Conservation (phyloP, 2,329 filamentous ascomycete genomes). For the Drechslerella coelobrocha region DNA sequence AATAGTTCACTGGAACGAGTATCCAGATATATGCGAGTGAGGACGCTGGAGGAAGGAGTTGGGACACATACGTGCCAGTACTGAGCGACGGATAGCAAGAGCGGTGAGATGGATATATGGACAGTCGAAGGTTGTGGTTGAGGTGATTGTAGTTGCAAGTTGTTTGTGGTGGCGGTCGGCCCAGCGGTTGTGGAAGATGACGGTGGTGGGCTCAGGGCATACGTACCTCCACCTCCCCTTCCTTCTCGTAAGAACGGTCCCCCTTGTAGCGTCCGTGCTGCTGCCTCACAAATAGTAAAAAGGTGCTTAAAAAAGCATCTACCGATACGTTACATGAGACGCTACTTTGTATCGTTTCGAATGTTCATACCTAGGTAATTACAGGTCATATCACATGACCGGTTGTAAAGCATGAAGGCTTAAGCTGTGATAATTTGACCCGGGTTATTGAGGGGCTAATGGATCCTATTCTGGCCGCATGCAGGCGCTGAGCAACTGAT, state of each 20-base stretch:
- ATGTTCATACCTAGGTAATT: no score
- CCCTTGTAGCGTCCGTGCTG: no score
- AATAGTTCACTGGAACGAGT: no score
- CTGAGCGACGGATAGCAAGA: neutral
- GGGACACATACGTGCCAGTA: neutral
- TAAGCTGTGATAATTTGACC: neutral
- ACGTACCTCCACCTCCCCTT: neutral
- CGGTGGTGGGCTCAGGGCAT: neutral
- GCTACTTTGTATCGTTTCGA: no score
- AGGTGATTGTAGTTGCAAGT: constrained; percentile 8
- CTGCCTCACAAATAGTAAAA: neutral
- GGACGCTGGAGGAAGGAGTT: neutral
- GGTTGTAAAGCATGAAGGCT: neutral
- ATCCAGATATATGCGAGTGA: constrained; percentile 1
- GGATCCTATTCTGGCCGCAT: neutral
- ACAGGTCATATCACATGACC: no score
- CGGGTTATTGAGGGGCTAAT: neutral
- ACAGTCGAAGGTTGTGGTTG: neutral
- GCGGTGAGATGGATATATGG: neutral
- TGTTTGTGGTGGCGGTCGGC: neutral
- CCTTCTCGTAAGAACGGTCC: neutral
- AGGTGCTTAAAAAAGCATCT: no score
- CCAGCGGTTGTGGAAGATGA: constrained; percentile 4
- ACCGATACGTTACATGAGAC: no score
- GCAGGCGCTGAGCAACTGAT: neutral